Evolutionary conservation across 176 grass and related monocot species (phyloP).

Genomic region (Tuctoria greenei): DNA sequence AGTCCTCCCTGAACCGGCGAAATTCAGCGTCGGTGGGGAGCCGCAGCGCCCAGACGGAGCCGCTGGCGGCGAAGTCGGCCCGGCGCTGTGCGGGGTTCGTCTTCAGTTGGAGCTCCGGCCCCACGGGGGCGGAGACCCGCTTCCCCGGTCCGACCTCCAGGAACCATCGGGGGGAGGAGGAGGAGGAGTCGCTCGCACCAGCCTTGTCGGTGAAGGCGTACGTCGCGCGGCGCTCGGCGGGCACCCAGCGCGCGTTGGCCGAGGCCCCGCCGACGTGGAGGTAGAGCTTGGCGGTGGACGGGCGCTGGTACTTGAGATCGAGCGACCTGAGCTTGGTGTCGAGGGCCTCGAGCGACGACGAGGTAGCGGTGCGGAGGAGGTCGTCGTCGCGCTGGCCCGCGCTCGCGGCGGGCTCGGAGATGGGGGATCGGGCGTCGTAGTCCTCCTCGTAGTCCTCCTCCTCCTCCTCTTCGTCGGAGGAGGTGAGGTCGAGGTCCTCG

Average conservation of each 20-base stretch:
- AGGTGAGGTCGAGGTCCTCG: conserved; percentile 76
- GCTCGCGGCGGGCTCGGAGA: conserved; percentile 4
- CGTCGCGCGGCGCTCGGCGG: conserved; percentile 54
- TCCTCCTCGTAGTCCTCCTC: conserved; percentile 51
- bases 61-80: conserved; percentile 63
- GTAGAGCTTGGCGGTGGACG: conserved; percentile 62
- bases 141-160: conserved; percentile 56
- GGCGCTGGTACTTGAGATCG: conserved; percentile 61
- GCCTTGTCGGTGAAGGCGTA: conserved; percentile 60
- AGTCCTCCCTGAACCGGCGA: conserved; percentile 69
- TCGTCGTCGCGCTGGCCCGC: conserved; percentile 27
- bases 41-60: conserved; percentile 85
- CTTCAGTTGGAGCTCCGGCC: conserved; percentile 77
- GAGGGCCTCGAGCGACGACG: conserved; percentile 50
- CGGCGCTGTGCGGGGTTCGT: conserved; percentile 62
- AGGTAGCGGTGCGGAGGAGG: conserved; percentile 38
- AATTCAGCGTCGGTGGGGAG: conserved; percentile 55
- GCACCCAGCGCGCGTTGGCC: conserved; percentile 61
- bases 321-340: conserved; percentile 71
- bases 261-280: conserved; percentile 80
- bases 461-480: conserved; percentile 52
- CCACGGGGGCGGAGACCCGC: conserved; percentile 56
- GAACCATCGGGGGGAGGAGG: conserved; percentile 47
- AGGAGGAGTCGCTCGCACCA: background rate
- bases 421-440: conserved; percentile 32